Evolutionary conservation across 2,329 filamentous ascomycete genomes (phyloP).

Genomic region (Clathrospora elynae): DNA sequence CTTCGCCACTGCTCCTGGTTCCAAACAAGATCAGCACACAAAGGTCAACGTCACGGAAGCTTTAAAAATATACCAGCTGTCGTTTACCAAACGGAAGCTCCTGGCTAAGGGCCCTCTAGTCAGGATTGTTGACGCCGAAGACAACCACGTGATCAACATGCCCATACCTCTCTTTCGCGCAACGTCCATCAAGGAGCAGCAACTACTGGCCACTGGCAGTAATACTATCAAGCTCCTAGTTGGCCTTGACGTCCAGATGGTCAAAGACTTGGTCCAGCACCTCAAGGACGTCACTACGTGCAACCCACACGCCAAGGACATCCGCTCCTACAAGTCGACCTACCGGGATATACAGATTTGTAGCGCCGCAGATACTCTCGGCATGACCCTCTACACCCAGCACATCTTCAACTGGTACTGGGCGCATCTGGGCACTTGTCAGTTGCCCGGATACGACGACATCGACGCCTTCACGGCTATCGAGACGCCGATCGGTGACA

Average conservation of each 20-base stretch:
- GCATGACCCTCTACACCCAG: conserved; percentile 5
- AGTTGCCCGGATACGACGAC: background rate
- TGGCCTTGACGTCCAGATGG: background rate
- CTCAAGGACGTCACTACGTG: background rate
- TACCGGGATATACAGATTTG: conserved; percentile 1
- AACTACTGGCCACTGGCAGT: background rate
- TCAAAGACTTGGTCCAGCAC: background rate
- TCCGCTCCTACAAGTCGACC: background rate
- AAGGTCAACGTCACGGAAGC: background rate
- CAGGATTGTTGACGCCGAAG: background rate
- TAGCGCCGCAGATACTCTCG: conserved; percentile 4
- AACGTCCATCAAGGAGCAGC: background rate
- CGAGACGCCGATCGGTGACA: background rate
- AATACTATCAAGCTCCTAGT: background rate
- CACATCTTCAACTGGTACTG: conserved; percentile 9
- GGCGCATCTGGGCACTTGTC: background rate
- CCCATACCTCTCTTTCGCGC: background rate
- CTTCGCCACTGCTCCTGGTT: background rate
- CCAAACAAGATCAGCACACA: background rate
- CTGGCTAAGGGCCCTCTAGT: background rate
- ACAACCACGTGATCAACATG: background rate
- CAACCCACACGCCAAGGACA: background rate
- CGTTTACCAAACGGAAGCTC: conserved; percentile 1
- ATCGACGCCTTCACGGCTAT: background rate
- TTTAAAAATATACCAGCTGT: conserved; percentile 1